Evolutionary conservation across 1,284 basidiomycete species (phyloP).

Genomic region (Rhodotorula sp.): DNA sequence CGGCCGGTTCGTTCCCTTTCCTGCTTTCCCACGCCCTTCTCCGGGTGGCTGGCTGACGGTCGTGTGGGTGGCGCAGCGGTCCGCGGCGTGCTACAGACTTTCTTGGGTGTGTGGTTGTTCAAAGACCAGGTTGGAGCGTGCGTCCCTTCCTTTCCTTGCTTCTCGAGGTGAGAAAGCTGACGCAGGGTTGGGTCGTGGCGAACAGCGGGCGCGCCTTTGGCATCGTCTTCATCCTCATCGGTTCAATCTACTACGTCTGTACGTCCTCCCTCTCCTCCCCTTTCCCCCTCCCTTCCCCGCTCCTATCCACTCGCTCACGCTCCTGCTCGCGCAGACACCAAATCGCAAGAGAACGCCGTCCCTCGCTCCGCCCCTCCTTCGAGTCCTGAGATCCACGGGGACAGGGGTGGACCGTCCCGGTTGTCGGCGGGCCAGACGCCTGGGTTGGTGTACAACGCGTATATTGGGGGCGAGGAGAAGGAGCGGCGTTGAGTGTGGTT

Average conservation of each 20-base stretch:
- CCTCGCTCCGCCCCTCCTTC: neutral
- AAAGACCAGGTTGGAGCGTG: slow-evolving; percentile 68
- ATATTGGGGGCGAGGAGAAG: slow-evolving; percentile 1
- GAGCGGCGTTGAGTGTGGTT: neutral
- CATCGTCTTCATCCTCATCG: slow-evolving; percentile 71
- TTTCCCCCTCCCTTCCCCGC: rapidly evolving
- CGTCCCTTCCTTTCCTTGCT: slow-evolving; percentile 46
- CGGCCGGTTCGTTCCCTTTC: slow-evolving; percentile 65
- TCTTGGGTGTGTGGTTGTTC: slow-evolving; percentile 73
- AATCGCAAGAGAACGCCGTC: slow-evolving; percentile 38
- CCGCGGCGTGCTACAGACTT: slow-evolving; percentile 71
- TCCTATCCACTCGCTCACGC: neutral
- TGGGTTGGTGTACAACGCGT: slow-evolving; percentile 6
- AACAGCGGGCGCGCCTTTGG: slow-evolving; percentile 71
- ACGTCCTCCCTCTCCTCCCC: neutral
- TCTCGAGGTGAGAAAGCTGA: neutral
- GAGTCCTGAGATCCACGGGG: neutral
- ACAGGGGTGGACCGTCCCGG: slow-evolving; percentile 2
- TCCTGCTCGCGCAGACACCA: slow-evolving; percentile 31
- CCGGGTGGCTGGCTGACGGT: too few species aligned
- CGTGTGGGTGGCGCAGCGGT: too few species aligned
- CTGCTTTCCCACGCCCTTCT: slow-evolving; percentile 52
- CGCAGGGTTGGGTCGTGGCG: neutral
- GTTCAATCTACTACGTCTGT: slow-evolving; percentile 80
- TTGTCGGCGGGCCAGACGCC: slow-evolving; percentile 26